Percentiles rank a stretch among this genome's conserved stretches.
phyloP scores from a whole-genome alignment of 164 flowering plant species.

The Nelumbo lutea region DNA sequence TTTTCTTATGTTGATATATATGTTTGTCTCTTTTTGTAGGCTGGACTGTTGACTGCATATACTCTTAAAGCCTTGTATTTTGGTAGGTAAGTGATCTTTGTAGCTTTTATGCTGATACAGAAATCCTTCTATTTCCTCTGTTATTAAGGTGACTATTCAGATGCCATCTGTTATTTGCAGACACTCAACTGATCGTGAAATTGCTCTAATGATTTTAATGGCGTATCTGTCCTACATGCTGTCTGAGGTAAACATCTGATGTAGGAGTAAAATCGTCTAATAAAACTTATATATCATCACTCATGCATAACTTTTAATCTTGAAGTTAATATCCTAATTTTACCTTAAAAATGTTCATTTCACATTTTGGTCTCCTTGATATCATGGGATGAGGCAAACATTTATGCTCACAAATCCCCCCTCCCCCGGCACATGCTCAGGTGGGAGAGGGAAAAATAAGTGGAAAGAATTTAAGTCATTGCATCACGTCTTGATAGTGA shows the following conservation, averaged over 20 bases:
- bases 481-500: too few species aligned
- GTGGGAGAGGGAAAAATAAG: too few species aligned
- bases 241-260: constrained; percentile 62
- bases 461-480: too few species aligned
- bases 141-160: too few species aligned
- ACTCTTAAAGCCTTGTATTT: constrained; percentile 61
- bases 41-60: constrained; percentile 72
- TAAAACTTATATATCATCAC: too few species aligned
- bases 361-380: too few species aligned
- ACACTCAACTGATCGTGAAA: constrained; percentile 84
- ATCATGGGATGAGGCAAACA: too few species aligned
- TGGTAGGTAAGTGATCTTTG: constrained; percentile 50
- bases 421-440: too few species aligned
- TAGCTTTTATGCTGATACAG: not conserved
- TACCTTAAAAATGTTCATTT: too few species aligned
- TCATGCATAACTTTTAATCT: too few species aligned
- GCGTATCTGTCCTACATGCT: constrained; percentile 88
- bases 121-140: not conserved
- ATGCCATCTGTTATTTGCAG: constrained; percentile 23
- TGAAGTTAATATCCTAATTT: too few species aligned
- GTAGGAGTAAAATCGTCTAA: not conserved
- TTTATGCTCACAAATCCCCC: too few species aligned
- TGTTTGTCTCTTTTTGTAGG: constrained; percentile 29
- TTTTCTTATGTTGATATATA: not conserved
- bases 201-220: constrained; percentile 70